phyloP scores from a whole-genome alignment of 768 basidiomycete genomes.

The Myochromella boudieri region DNA sequence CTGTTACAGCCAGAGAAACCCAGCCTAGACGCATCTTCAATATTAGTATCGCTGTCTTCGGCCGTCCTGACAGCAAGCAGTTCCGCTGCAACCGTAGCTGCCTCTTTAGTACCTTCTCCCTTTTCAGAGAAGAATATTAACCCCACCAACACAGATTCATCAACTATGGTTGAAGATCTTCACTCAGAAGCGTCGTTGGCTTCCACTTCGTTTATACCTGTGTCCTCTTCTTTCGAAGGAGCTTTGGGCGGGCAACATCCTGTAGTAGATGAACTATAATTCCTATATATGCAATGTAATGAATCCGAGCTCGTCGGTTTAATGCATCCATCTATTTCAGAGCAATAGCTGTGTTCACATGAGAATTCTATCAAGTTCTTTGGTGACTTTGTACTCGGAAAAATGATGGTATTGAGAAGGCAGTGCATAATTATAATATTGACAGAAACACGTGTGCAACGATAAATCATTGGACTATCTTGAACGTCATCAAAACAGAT shows the following conservation, averaged over 20 bases:
- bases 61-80: background rate
- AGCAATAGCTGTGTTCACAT: no score
- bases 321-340: no score
- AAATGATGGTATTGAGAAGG: no score
- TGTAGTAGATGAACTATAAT: constrained; percentile 6
- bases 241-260: constrained; percentile 1
- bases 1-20: constrained; percentile 37
- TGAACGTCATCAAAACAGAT: no score
- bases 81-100: constrained; percentile 1
- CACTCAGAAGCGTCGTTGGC: background rate
- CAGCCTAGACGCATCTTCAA: background rate
- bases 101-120: background rate
- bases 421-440: no score
- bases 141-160: background rate
- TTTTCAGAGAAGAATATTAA: background rate
- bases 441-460: no score
- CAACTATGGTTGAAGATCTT: constrained; percentile 1
- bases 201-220: background rate
- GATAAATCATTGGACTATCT: no score
- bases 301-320: no score
- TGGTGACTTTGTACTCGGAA: no score
- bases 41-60: constrained; percentile 5
- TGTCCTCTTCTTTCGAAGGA: constrained; percentile 1
- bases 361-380: no score
- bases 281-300: no score